Evolutionary conservation across 1,284 basidiomycete genomes (phyloP), one percentile per base, ranked within the genome.

Genomic region (Microbotryum saponariae): DNA sequence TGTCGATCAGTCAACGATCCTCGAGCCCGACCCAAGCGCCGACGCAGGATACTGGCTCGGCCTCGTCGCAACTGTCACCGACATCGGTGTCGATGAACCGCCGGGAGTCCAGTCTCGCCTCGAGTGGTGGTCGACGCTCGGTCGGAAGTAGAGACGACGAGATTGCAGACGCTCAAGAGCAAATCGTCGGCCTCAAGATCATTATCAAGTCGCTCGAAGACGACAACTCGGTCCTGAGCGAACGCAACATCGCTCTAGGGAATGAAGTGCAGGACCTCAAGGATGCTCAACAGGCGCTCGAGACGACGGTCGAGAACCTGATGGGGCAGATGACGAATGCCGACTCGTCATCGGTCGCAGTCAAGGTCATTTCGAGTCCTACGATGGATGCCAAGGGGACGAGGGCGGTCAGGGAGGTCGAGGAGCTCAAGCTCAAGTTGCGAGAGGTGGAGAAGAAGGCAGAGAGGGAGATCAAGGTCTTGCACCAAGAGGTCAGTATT

Each of bases 181-280:
- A 71, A 58, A 67, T 73, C 27, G 69, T 65, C 52, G 72, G 61
- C 4, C 58, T 71, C 61, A 71, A 64, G 65, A 69, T 59, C 64
- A 89, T 96, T 70, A 83, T 94, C 29, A 86, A 89, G 71, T 87
- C 91, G 71, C 79, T 94, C 51, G 87, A 88, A 73, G 85, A 87
- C 68, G 91, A 94, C 76, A 89, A 84, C 69, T 74, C 82, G 5
- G 77, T 80, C n/a, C 75, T 83, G 10, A 77, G 80, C 25, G 83
- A 87, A 63, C 80, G 81, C 67, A 84, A 83, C 74, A 87, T 86
- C 72, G 80, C 82, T 10, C 56, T 71, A 18, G 57, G 58, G 25
- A 56, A 60, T 37, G 90, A 93, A 77, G 88, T 90, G 67, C 80
- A 81, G 63, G 77, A 88, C 37, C 77, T 92, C 54, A 74, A 56